A percentile compares a stretch with the other conserved stretches of the same genome.
Evolutionary conservation across 2,329 filamentous ascomycete species (phyloP).

Genomic region (Botrytis elliptica): DNA sequence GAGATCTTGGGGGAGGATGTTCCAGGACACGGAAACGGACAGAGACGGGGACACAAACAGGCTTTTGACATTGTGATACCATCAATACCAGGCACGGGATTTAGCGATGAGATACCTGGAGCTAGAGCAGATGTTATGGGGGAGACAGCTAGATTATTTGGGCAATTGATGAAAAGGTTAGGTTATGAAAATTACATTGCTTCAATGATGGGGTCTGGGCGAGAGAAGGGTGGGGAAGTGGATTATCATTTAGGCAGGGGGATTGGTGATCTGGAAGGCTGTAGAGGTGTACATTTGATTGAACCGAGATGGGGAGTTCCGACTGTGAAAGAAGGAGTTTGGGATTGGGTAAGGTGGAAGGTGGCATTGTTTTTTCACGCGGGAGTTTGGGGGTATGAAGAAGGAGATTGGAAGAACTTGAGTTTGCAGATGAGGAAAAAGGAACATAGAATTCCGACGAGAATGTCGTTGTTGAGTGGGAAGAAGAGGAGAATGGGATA

Average conservation of each 20-base stretch:
- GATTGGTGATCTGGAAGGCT: conserved; percentile 53
- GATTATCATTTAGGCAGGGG: conserved; percentile 52
- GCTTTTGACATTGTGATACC: conserved; percentile 67
- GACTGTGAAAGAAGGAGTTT: conserved; percentile 44
- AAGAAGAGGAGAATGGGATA: conserved; percentile 11
- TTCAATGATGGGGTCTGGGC: conserved; percentile 52
- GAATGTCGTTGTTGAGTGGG: conserved; percentile 18
- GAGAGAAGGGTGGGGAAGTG: conserved; percentile 47
- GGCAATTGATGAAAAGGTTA: conserved; percentile 59
- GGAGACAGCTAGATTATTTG: conserved; percentile 56
- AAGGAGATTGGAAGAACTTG: conserved; percentile 51
- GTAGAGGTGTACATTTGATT: conserved; percentile 60
- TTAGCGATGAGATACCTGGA: conserved; percentile 58
- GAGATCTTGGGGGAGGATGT: background rate
- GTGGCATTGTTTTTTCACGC: conserved; percentile 51
- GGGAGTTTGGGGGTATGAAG: conserved; percentile 55
- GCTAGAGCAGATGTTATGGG: conserved; percentile 40
- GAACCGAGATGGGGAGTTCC: conserved; percentile 56
- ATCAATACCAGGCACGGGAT: conserved; percentile 64
- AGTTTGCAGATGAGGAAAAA: conserved; percentile 22
- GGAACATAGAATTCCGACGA: conserved; percentile 6
- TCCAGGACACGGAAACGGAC: background rate
- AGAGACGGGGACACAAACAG: conserved; percentile 36
- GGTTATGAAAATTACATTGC: conserved; percentile 59
- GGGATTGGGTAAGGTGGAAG: conserved; percentile 56